Conservation (phyloP, 768 basidiomycete genomes). For the Lactarius akahatsu region DNA sequence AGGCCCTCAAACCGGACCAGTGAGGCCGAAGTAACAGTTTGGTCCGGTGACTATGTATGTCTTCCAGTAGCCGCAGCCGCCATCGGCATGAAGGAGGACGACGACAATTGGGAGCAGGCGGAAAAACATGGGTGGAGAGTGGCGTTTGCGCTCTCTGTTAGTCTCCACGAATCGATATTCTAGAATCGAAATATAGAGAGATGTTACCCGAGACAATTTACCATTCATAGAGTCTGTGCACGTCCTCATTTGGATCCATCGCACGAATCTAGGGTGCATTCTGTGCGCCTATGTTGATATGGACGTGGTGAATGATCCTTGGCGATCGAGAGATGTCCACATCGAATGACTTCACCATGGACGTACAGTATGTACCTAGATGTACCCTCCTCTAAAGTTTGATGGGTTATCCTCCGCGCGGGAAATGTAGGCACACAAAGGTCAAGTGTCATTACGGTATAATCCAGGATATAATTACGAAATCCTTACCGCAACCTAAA, state of each 20-base stretch:
- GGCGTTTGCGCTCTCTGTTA: background rate
- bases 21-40: background rate
- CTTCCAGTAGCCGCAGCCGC: background rate
- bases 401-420: background rate
- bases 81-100: background rate
- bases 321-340: background rate
- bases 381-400: background rate
- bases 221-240: background rate
- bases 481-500: background rate
- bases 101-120: background rate
- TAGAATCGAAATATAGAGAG: background rate
- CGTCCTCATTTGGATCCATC: background rate
- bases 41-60: background rate
- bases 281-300: background rate
- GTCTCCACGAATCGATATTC: background rate
- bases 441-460: background rate
- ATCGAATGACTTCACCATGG: background rate
- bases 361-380: background rate
- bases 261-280: background rate
- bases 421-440: background rate
- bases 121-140: background rate
- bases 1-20: background rate
- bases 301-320: background rate
- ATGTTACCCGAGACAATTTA: too few species aligned
- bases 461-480: too few species aligned